phyloP scores from a whole-genome alignment of 2,329 filamentous ascomycete species.

The Knufia petricola region DNA sequence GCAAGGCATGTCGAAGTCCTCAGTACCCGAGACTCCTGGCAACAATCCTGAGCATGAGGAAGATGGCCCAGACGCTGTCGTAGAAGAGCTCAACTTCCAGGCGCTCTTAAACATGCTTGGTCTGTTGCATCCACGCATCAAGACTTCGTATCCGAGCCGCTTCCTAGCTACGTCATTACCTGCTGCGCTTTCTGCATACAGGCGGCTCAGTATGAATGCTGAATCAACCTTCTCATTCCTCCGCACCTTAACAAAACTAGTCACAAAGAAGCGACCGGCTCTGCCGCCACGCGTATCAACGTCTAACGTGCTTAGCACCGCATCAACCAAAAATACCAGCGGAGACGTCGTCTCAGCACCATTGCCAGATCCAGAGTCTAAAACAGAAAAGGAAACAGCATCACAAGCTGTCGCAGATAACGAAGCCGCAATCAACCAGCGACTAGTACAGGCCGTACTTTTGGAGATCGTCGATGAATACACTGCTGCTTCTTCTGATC shows the following conservation, averaged over 20 bases:
- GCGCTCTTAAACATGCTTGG: slow-evolving; percentile 44
- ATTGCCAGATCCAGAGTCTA: slow-evolving; percentile 50
- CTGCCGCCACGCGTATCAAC: slow-evolving; percentile 51
- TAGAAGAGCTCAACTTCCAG: slow-evolving; percentile 40
- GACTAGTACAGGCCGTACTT: slow-evolving; percentile 52
- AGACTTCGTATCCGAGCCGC: slow-evolving; percentile 54
- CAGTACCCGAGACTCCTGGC: neutral
- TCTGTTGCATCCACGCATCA: slow-evolving; percentile 50
- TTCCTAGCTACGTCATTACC: slow-evolving; percentile 56
- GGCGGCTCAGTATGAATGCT: slow-evolving; percentile 42
- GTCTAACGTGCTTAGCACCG: slow-evolving; percentile 30
- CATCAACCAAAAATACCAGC: slow-evolving; percentile 24
- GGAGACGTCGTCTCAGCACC: slow-evolving; percentile 24
- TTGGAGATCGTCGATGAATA: slow-evolving; percentile 55
- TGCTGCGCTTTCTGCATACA: slow-evolving; percentile 51
- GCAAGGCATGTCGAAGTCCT: slow-evolving; percentile 18
- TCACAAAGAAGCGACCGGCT: slow-evolving; percentile 48
- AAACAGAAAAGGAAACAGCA: slow-evolving; percentile 37
- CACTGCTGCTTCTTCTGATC: neutral
- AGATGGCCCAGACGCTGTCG: slow-evolving; percentile 28
- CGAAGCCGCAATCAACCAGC: slow-evolving; percentile 44
- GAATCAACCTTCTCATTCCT: slow-evolving; percentile 50
- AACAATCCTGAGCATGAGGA: slow-evolving; percentile 10
- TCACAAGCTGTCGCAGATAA: slow-evolving; percentile 27
- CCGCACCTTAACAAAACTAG: slow-evolving; percentile 48